These are phyloP conservation scores for Mucor racemosus DNA, from an alignment of 371 early-diverging fungal species.

Conservation along the genomic window DNA sequence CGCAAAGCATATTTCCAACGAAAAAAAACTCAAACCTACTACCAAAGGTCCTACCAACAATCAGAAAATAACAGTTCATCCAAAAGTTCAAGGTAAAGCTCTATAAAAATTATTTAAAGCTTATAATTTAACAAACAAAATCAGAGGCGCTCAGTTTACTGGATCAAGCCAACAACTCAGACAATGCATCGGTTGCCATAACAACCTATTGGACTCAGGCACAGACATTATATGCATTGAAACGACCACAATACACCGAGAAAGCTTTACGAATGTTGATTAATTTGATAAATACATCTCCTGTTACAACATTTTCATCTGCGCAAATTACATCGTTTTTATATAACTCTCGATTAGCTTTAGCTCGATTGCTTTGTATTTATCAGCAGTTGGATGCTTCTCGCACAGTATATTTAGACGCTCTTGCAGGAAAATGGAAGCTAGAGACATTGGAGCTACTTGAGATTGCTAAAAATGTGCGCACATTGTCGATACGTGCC, in stretches of 20 bases:
- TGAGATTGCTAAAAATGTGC: constrained; percentile 13
- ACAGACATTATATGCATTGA: constrained; percentile 29
- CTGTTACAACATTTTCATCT: constrained; percentile 11
- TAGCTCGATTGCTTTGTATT: constrained; percentile 38
- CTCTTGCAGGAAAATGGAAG: constrained; percentile 29
- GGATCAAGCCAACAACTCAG: constrained; percentile 9
- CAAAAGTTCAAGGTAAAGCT: constrained; percentile 25
- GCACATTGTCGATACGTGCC: not conserved
- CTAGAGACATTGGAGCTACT: constrained; percentile 18
- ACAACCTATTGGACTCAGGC: constrained; percentile 32
- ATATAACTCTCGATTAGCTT: constrained; percentile 26
- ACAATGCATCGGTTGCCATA: constrained; percentile 21
- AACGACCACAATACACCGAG: constrained; percentile 30
- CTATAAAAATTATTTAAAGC: not conserved
- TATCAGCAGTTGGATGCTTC: constrained; percentile 25
- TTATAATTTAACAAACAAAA: not conserved
- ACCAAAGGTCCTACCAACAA: not conserved
- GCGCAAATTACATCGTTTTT: constrained; percentile 23
- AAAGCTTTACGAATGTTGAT: constrained; percentile 25
- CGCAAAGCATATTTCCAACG: constrained; percentile 49
- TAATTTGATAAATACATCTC: not conserved
- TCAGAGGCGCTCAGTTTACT: constrained; percentile 24
- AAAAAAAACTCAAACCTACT: constrained; percentile 28
- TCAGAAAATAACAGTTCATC: constrained; percentile 12
- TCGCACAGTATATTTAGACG: constrained; percentile 20